phyloP scores from a whole-genome alignment of 2,329 filamentous ascomycete species.

The Colletotrichum magnum region DNA sequence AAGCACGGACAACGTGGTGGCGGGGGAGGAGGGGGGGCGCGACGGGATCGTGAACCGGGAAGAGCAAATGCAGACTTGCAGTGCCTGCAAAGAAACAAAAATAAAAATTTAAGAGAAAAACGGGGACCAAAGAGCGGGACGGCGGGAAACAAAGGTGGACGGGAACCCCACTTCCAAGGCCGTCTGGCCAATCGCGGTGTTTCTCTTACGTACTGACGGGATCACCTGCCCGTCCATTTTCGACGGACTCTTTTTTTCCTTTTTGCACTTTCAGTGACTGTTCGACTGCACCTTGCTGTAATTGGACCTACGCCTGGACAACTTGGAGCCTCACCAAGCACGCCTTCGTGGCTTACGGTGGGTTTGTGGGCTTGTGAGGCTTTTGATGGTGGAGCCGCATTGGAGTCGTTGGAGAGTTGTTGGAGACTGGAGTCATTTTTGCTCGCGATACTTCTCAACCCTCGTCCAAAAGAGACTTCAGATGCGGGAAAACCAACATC shows the following conservation, averaged over 20 bases:
- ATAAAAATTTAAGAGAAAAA: constrained; percentile 4
- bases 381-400: constrained; percentile 3
- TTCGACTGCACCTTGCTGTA: no score
- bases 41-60: no score
- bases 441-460: no score
- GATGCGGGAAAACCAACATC: not conserved
- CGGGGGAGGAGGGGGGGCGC: not conserved
- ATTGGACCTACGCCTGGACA: no score
- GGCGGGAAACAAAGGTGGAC: constrained; percentile 28
- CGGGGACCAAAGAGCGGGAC: constrained; percentile 1
- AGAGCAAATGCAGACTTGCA: not conserved
- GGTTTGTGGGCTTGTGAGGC: not conserved
- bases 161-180: constrained; percentile 35
- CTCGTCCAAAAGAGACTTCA: no score
- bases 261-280: no score
- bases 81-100: not conserved
- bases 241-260: constrained; percentile 2
- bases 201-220: constrained; percentile 35
- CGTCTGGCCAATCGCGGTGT: constrained; percentile 17
- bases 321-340: no score
- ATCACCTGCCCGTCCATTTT: constrained; percentile 29
- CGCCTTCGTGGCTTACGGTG: not conserved
- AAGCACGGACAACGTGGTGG: constrained; percentile 19
- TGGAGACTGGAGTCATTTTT: constrained; percentile 14
- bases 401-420: not conserved